Evolutionary conservation across 73 alveolate species (phyloP).

Genomic region (Tetrahymena malaccensis): DNA sequence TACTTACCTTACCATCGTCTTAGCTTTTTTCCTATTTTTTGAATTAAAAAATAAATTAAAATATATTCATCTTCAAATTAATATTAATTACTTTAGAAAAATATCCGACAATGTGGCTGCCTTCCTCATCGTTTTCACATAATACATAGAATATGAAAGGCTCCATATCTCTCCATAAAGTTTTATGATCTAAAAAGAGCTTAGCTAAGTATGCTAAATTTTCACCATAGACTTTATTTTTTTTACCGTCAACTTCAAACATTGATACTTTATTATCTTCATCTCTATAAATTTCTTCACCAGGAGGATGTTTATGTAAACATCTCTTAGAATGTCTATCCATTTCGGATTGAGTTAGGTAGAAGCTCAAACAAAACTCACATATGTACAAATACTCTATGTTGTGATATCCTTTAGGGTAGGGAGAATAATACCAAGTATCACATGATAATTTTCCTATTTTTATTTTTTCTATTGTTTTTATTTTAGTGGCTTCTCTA

Average conservation of each 20-base stretch:
- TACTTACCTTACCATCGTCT: neutral
- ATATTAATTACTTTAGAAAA: slow-evolving; percentile 51
- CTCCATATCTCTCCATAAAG: slow-evolving; percentile 78
- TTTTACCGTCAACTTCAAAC: slow-evolving; percentile 71
- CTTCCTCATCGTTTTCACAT: slow-evolving; percentile 70
- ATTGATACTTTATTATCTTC: slow-evolving; percentile 55
- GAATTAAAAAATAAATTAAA: neutral
- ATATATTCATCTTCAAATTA: neutral
- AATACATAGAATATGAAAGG: slow-evolving; percentile 78
- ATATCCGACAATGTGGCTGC: slow-evolving; percentile 71
- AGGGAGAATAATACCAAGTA: slow-evolving; percentile 89
- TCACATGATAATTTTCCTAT: slow-evolving; percentile 76
- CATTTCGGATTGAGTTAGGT: slow-evolving; percentile 55
- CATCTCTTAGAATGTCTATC: slow-evolving; percentile 11
- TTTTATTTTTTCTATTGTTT: slow-evolving; percentile 76
- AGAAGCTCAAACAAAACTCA: slow-evolving; percentile 74
- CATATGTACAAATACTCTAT: slow-evolving; percentile 74
- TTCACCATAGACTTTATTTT: slow-evolving; percentile 75
- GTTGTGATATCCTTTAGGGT: slow-evolving; percentile 64
- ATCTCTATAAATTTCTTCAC: slow-evolving; percentile 58
- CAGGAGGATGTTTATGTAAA: slow-evolving; percentile 49
- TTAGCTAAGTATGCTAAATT: slow-evolving; percentile 78
- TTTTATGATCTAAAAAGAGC: slow-evolving; percentile 84
- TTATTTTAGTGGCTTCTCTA: slow-evolving; percentile 1
- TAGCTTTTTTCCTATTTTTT: neutral